Evolutionary conservation across 2,329 filamentous ascomycete genomes (phyloP).

Genomic region (Fusarium siculi): DNA sequence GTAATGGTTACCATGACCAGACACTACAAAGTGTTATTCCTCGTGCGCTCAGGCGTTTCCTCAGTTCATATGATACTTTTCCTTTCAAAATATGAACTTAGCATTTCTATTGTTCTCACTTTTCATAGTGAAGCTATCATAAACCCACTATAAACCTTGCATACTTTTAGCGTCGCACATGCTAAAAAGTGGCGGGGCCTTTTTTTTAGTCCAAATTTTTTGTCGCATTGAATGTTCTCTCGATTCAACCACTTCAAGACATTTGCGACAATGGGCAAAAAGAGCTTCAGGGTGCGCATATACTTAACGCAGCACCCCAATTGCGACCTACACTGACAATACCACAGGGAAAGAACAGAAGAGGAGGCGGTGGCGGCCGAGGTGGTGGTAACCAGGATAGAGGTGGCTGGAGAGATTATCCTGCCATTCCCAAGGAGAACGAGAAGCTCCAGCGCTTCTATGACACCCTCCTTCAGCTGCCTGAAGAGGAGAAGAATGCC

Average conservation of each 20-base stretch:
- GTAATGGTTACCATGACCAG: not conserved
- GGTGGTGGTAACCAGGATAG: constrained; percentile 39
- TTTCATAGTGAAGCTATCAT: not conserved
- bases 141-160: constrained; percentile 11
- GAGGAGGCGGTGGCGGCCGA: constrained; percentile 51
- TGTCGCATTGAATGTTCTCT: constrained; percentile 37
- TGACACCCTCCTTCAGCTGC: constrained; percentile 78
- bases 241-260: constrained; percentile 31
- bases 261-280: constrained; percentile 51
- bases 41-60: not conserved
- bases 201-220: constrained; percentile 40
- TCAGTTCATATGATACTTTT: not conserved
- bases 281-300: constrained; percentile 49
- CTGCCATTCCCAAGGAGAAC: constrained; percentile 76
- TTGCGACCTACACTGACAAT: constrained; percentile 33
- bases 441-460: constrained; percentile 89
- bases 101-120: not conserved
- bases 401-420: constrained; percentile 51
- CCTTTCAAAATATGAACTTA: not conserved
- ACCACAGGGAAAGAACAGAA: constrained; percentile 50
- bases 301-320: constrained; percentile 7
- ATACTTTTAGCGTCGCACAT: constrained; percentile 37
- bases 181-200: constrained; percentile 39
- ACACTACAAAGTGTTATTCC: not conserved
- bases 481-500: constrained; percentile 78